Conservation (phyloP, 1,139 yeast genomes). For the Pichia terricola region DNA sequence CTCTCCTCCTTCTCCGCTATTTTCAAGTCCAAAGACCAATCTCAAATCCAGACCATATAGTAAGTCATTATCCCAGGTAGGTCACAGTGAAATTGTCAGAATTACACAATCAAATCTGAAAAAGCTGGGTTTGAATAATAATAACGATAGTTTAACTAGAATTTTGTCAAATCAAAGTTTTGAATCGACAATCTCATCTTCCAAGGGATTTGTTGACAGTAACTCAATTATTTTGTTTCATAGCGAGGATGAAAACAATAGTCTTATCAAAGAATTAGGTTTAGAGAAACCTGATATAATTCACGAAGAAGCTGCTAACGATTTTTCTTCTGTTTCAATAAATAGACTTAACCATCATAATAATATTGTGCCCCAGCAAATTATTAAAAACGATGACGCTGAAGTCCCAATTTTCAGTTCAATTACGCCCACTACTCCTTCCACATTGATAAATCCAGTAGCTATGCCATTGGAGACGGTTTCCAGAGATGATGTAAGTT, state of each 20-base stretch:
- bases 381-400: not conserved
- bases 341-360: too few relatives aligned
- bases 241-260: not conserved
- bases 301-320: not conserved
- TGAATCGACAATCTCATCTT: constrained; percentile 1
- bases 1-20: constrained; percentile 1
- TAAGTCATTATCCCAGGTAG: constrained; percentile 47
- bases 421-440: constrained; percentile 3
- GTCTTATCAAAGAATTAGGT: constrained; percentile 6
- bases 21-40: too few relatives aligned
- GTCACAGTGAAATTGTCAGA: constrained; percentile 20
- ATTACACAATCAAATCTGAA: not conserved
- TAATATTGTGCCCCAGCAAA: not conserved
- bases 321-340: too few relatives aligned
- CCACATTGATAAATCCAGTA: too few relatives aligned
- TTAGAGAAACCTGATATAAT: constrained; percentile 2
- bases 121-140: not conserved
- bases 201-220: not conserved
- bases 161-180: constrained; percentile 8
- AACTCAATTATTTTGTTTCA: not conserved
- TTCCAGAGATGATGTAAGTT: too few relatives aligned
- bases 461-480: not conserved
- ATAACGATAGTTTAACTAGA: constrained; percentile 6
- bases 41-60: constrained; percentile 40
- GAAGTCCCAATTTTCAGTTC: not conserved